Conservation (phyloP, 148 eudicot genomes). For the Gaultheria prostrata region DNA sequence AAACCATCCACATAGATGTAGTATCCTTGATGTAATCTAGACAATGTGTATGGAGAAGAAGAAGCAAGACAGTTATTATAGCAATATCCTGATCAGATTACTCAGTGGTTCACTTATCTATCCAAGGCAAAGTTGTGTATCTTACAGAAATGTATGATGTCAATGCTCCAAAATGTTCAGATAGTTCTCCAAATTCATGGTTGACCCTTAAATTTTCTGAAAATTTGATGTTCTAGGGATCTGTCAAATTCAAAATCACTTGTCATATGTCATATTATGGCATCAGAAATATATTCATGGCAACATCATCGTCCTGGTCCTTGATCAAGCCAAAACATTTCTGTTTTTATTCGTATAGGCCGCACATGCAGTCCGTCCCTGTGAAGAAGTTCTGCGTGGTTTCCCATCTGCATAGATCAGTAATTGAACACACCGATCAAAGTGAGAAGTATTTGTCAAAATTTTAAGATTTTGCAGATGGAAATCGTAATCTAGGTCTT, state of each 20-base stretch:
- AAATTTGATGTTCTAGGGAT: too few relatives aligned
- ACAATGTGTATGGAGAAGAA: background rate
- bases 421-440: background rate
- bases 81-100: background rate
- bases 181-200: slow-evolving; percentile 48
- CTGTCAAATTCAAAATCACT: background rate
- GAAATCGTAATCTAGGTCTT: too few relatives aligned
- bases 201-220: too few relatives aligned
- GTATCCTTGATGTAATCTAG: background rate
- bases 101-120: background rate
- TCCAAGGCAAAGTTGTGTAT: background rate
- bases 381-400: slow-evolving; percentile 25
- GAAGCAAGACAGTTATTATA: background rate
- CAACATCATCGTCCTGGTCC: background rate
- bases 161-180: slow-evolving; percentile 39
- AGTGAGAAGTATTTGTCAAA: background rate
- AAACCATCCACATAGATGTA: background rate
- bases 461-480: background rate
- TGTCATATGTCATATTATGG: background rate
- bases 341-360: slow-evolving; percentile 10
- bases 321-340: slow-evolving; percentile 13
- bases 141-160: slow-evolving; percentile 61
- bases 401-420: slow-evolving; percentile 27
- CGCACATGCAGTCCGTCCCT: slow-evolving; percentile 22
- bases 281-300: background rate